Evolutionary conservation across 768 basidiomycete genomes (phyloP).

Genomic region (Russula griseocarnosa): DNA sequence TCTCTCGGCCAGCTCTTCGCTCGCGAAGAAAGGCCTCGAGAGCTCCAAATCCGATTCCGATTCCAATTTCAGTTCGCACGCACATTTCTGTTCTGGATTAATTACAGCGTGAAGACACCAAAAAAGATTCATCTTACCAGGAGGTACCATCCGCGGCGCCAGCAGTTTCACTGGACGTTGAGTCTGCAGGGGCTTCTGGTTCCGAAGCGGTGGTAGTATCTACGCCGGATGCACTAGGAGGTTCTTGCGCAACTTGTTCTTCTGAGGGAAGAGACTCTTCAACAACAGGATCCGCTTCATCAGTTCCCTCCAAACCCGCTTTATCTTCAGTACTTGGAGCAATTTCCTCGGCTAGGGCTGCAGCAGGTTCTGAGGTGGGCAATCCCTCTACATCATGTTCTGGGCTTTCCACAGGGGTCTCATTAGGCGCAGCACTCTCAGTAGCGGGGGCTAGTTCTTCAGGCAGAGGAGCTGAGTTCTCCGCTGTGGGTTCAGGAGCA

Average conservation of each 20-base stretch:
- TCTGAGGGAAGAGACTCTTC: not conserved
- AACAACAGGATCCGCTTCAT: not conserved
- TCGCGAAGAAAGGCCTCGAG: not conserved
- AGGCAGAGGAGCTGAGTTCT: not conserved
- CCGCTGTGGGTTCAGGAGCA: not conserved
- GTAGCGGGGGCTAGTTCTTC: not conserved
- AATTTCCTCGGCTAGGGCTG: not conserved
- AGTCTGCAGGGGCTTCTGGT: not conserved
- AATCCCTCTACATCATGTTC: not conserved
- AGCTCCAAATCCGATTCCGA: not conserved
- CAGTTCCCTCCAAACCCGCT: not conserved
- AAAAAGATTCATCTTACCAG: conserved; percentile 1
- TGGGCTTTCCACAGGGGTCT: not conserved
- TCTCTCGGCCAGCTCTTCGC: not conserved
- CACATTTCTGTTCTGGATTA: not conserved
- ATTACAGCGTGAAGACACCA: not conserved
- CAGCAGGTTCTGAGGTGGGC: not conserved
- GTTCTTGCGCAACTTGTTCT: conserved; percentile 12
- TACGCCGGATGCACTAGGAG: not conserved
- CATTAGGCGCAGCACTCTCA: not conserved
- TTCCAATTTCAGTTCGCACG: not conserved
- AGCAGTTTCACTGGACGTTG: not conserved
- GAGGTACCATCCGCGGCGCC: not conserved
- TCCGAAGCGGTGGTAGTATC: not conserved
- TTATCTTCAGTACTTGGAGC: not conserved